Evolutionary conservation across 345 rosid genomes (phyloP).

Genomic region (Lumnitzera littorea): DNA sequence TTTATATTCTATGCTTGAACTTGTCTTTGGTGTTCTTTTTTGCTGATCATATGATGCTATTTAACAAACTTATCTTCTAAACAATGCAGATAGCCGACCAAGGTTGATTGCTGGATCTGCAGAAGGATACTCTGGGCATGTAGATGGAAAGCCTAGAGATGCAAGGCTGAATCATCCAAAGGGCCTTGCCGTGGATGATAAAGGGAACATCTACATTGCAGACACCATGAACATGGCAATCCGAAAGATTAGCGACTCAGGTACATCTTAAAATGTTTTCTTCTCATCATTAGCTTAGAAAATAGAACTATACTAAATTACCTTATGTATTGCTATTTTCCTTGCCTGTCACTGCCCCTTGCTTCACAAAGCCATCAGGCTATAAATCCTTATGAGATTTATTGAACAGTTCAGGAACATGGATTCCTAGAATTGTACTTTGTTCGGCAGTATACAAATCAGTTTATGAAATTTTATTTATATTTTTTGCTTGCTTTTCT

Average conservation of each 20-base stretch:
- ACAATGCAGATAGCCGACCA: conserved; percentile 59
- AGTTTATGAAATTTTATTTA: neutral
- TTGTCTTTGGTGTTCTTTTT: neutral
- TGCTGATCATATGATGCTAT: neutral
- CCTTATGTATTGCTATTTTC: too few species aligned
- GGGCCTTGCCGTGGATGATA: conserved; percentile 82
- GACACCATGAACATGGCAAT: conserved; percentile 86
- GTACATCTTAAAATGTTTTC: conserved; percentile 20
- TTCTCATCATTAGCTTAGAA: neutral
- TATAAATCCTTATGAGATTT: neutral
- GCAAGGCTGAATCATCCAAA: conserved; percentile 90
- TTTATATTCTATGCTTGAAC: neutral
- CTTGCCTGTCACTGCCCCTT: too few species aligned
- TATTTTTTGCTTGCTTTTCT: neutral
- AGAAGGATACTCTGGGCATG: conserved; percentile 79
- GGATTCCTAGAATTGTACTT: too few species aligned
- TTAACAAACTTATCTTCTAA: conserved; percentile 8
- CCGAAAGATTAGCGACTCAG: conserved; percentile 85
- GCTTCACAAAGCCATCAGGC: neutral
- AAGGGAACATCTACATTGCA: conserved; percentile 87
- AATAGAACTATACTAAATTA: too few species aligned
- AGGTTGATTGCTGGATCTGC: conserved; percentile 85
- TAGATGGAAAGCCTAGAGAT: conserved; percentile 79
- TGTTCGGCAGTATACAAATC: neutral
- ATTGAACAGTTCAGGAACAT: neutral